Base-by-base conservation (phyloP, 2,329 filamentous ascomycete species). In the Gremmenia infestans region DNA sequence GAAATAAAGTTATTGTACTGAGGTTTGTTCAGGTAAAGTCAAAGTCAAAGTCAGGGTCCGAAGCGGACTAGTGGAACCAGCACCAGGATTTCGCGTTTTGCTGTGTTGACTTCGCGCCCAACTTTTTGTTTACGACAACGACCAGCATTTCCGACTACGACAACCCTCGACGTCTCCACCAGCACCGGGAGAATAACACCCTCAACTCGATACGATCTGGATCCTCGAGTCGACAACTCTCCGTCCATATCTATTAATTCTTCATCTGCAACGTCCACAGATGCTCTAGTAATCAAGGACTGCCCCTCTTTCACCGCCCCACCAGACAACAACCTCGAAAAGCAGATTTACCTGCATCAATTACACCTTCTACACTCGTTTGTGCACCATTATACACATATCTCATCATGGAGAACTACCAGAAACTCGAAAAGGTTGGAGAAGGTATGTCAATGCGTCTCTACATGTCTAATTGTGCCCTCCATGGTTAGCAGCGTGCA, bases 371-470 rank as follows among this genome's bases (percentile, higher is more conserved):
- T 57, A 66, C 66, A 60, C 63, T 68, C 67, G 35, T 66, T 68
- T 61, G 52, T 50, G 19, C 43, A 52, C 46, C 55, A 35, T 59
- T 28, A 54, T 39, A 53, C n/a, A 57, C 53, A 65, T 61, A 46
- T 28, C 51, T 57, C 51, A 72, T 59, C 64, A 96, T 96, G 91
- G 91, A 96, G 74, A 95, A 96, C 76, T 96, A 96, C 74, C 89
- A 96, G 76, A 95, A 95, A 78, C 82, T 96, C 69, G 91, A 96
- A 78, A 96, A 96, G 80, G 91, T 96, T 69, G 91, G 91, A 74
- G 91, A 96, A 83, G 91, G 91, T 94, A 76, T 67, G 81, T 72
- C 49, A 53, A 53, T 62, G 45, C 52, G 14, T 47, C 11, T 23
- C 36, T 56, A n/a, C 45, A 5, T 47, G 45, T 14, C 14, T 15